These are phyloP conservation scores for Geopyxis carbonaria DNA, from an alignment of 495 filamentous ascomycete genomes.

Conservation along the genomic window DNA sequence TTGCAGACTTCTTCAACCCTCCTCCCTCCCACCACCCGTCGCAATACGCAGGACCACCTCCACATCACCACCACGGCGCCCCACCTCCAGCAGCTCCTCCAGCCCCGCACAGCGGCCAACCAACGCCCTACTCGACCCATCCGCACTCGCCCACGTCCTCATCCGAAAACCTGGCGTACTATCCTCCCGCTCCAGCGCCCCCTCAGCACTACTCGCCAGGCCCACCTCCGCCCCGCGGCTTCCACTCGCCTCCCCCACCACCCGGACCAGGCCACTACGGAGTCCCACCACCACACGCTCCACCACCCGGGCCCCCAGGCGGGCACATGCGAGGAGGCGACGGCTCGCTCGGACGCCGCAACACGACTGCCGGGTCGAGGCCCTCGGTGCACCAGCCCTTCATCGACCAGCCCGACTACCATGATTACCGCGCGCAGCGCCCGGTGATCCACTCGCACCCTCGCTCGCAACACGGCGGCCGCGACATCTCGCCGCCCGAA, in stretches of 20 bases:
- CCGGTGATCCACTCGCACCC: slow-evolving; percentile 10
- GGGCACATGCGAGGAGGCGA: slow-evolving; percentile 6
- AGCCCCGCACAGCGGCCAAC: slow-evolving; percentile 7
- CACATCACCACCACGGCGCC: slow-evolving; percentile 1
- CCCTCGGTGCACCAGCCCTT: slow-evolving; percentile 4
- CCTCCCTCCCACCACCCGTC: slow-evolving; percentile 2
- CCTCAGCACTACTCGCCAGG: slow-evolving; percentile 13
- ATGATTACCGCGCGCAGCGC: slow-evolving; percentile 4
- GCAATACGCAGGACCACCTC: slow-evolving; percentile 12
- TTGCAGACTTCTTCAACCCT: slow-evolving; percentile 1
- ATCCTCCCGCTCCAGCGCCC: slow-evolving; percentile 6
- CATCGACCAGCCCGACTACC: slow-evolving; percentile 1
- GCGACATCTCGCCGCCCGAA: slow-evolving; percentile 15
- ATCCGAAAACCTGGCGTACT: slow-evolving; percentile 11
- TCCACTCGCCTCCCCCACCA: too few relatives aligned
- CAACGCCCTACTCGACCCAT: slow-evolving; percentile 12
- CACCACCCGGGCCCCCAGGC: slow-evolving; percentile 9
- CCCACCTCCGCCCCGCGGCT: slow-evolving; percentile 5
- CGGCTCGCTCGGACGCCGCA: slow-evolving; percentile 1
- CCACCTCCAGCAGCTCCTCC: slow-evolving; percentile 13
- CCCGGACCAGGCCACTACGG: slow-evolving; percentile 4
- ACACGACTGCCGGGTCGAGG: slow-evolving; percentile 1
- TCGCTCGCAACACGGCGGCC: slow-evolving; percentile 17
- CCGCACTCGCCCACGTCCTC: slow-evolving; percentile 19
- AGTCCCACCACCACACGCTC: slow-evolving; percentile 11